Base-by-base conservation (phyloP, 2,329 filamentous ascomycete genomes). In the Aspergillus aculeatus region DNA sequence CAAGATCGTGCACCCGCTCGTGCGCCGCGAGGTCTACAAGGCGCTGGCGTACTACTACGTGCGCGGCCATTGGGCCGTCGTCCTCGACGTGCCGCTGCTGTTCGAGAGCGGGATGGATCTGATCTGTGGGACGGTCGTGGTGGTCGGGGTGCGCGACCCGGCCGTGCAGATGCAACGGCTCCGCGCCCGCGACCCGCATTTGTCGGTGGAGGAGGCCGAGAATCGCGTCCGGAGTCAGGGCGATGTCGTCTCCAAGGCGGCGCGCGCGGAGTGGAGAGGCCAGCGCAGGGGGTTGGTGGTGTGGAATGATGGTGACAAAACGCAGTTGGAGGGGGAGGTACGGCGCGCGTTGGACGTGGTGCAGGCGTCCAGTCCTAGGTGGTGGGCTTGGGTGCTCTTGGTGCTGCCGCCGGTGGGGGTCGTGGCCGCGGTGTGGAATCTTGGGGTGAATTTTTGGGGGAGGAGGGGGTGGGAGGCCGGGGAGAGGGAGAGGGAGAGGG, bases 1-100 rank as follows among this genome's bases (percentile, higher is more conserved):
- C 73, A 81, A 85, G 52, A 98, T 99, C 66, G 91, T 98, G 54
- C 95, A 99, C 74, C 95, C 95, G 0, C 92, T 91, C 0, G 93
- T 99, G 47, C 84, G 93, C 47, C 83, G 80, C 71, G 92, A 90
- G 74, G 94, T 97, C 83, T 91, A 92, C 75, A 86, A 83, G 68
- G 81, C 84, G 51, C 84, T 98, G 58, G 71, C 92, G n/a, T 80
- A 81, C 62, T 86, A 85, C 67, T 97, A 96, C 71, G 57, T 95
- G 14, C 77, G 77, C 1, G 94, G 95, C 0, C 75, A 87, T 71
- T 95, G 94, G 92, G 93, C 92, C 0, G 92, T 96, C 4, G 89
- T 99, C 38, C 82, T 98, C 16, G 95, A 99, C 72, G 88, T 99
- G 9, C 95, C 95, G 54, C 80, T 99, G 56, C 82, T 99, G 47